Base-by-base conservation (phyloP, 2,329 filamentous ascomycete species). In the Boeremia lycopersici region DNA sequence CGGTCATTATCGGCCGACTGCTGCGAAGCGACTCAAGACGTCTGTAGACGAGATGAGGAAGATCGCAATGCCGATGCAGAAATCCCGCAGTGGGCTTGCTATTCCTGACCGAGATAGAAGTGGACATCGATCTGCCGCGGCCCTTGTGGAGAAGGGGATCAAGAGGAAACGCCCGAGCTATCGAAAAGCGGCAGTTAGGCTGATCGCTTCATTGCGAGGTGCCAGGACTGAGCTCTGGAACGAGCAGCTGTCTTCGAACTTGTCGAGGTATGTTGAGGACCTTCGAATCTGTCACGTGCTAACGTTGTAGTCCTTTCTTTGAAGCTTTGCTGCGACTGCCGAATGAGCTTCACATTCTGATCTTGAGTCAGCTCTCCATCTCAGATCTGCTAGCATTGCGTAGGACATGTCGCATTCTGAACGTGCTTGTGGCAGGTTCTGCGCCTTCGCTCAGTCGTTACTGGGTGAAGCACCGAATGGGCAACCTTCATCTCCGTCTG, bases 361-460 rank as follows among this genome's bases (percentile, higher is more conserved):
- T 74, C 33, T 57, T 74, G 34, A 67, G 68, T 59, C 65, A 71
- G 48, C 60, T 74, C 6, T 69, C 62, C 49, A 68, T 74, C 33
- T 65, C 69, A 13, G 72, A 74, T 40, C 50, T 74, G 33, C 61
- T 74, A 19, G 62, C 71, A 26, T 53, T 74, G 29, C 66, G 72
- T 28, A 60, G 55, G 35, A 69, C 71, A 19, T 73, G 63, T 29
- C 71, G 67, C 23, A 61, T 68, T 8, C 53, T 73, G 15, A 72
- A 71, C 47, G 63, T 70, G 45, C 58, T 74, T 40, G 62, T 74
- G 39, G 57, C 65, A 17, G 57, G 60, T 52, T 71, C 71, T 61
- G 70, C 69, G 17, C 62, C 71, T 29, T 58, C 70, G 8, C 60
- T 74, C 41, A 70, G 74, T 46, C 71, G 72, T n/a, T 68, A 67